Percentiles rank a stretch among this genome's conserved stretches.
These are phyloP conservation scores for Curvularia lunata DNA, from an alignment of 2,329 filamentous ascomycete species.

Conservation along the genomic window DNA sequence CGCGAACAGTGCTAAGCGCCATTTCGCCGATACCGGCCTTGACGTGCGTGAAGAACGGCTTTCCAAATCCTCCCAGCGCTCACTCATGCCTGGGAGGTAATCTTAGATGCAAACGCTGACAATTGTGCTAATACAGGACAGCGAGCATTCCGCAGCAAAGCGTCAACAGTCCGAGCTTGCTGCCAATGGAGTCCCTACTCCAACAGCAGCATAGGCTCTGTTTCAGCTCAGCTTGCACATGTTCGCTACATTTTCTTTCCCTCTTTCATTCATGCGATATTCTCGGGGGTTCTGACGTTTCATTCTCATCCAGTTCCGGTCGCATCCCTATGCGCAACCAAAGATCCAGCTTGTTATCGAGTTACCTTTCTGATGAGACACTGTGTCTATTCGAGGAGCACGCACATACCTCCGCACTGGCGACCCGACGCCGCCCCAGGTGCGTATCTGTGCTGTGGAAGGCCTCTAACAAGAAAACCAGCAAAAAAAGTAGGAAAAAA, in stretches of 20 bases:
- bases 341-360: constrained; percentile 20
- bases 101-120: constrained; percentile 40
- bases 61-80: constrained; percentile 27
- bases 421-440: constrained; percentile 17
- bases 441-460: constrained; percentile 24
- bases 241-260: constrained; percentile 31
- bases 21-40: constrained; percentile 52
- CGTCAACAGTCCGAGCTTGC: constrained; percentile 39
- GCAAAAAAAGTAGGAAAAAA: constrained; percentile 39
- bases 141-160: constrained; percentile 43
- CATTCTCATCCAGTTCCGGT: constrained; percentile 32
- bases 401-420: constrained; percentile 11
- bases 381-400: not conserved
- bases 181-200: constrained; percentile 38
- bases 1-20: constrained; percentile 50
- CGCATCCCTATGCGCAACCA: constrained; percentile 22
- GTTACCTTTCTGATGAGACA: constrained; percentile 16
- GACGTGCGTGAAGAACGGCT: constrained; percentile 52
- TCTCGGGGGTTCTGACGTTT: constrained; percentile 34
- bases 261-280: constrained; percentile 17
- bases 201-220: constrained; percentile 38
- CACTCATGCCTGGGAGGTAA: constrained; percentile 26
- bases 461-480: constrained; percentile 33
- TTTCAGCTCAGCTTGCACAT: constrained; percentile 41
- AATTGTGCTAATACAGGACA: constrained; percentile 47